These are phyloP conservation scores for Sporothrix humicola DNA, from an alignment of 2,329 filamentous ascomycete genomes.

Conservation along the genomic window DNA sequence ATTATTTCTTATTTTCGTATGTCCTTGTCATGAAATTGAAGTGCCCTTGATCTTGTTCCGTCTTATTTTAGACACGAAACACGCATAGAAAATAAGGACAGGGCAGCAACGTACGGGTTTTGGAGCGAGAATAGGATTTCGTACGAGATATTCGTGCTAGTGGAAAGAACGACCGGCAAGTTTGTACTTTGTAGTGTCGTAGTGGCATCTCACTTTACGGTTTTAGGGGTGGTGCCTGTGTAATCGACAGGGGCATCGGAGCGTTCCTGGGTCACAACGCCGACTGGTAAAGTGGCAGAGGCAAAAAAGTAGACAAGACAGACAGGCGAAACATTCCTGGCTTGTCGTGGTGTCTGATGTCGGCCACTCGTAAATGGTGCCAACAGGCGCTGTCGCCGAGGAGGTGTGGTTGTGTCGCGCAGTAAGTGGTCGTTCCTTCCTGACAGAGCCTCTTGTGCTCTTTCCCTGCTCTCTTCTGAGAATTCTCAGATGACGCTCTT, in stretches of 20 bases:
- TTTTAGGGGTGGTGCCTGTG: constrained; percentile 15
- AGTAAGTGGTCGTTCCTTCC: constrained; percentile 8
- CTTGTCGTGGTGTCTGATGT: not conserved
- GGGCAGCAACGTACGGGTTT: not conserved
- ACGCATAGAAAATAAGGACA: not conserved
- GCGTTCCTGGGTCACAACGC: constrained; percentile 19
- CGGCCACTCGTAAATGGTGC: constrained; percentile 20
- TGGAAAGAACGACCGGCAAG: not conserved
- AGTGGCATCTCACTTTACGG: constrained; percentile 1
- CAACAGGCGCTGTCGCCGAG: constrained; percentile 16
- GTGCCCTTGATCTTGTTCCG: not conserved
- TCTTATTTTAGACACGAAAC: constrained; percentile 8
- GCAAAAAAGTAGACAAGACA: not conserved
- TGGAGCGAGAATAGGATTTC: constrained; percentile 2
- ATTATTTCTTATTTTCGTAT: not conserved
- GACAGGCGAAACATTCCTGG: not conserved
- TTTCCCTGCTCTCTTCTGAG: too few relatives aligned
- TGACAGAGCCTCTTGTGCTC: constrained; percentile 1
- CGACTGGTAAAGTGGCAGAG: not conserved
- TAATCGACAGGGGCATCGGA: constrained; percentile 24
- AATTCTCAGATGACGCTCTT: not conserved
- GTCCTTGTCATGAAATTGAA: not conserved
- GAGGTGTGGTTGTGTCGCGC: not conserved
- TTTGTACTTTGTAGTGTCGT: not conserved
- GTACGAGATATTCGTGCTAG: constrained; percentile 19